Evolutionary conservation across 352 stramenopile genomes (phyloP).

Genomic region (Globisporangium perplexum): DNA sequence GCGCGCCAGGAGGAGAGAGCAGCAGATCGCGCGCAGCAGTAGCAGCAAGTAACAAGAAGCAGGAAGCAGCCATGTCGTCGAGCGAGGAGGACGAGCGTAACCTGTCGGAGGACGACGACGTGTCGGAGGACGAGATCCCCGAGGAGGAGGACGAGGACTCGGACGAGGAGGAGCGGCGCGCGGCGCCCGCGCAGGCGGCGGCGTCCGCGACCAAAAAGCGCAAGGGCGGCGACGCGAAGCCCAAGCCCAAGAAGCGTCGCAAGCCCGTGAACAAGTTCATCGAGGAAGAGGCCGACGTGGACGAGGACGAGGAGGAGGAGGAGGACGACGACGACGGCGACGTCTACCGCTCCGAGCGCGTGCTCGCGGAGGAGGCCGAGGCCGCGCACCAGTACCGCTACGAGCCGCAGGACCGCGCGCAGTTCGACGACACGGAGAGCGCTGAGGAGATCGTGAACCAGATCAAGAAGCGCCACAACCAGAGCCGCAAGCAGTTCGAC

Average conservation of each 20-base stretch:
- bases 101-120: slow-evolving; percentile 45
- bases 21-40: no score
- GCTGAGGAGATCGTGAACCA: slow-evolving; percentile 83
- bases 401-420: slow-evolving; percentile 63
- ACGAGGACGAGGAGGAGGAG: slow-evolving; percentile 84
- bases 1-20: no score
- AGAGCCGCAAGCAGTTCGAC: slow-evolving; percentile 80
- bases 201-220: slow-evolving; percentile 47
- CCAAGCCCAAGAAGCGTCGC: slow-evolving; percentile 81
- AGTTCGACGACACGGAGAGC: slow-evolving; percentile 76
- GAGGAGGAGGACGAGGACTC: slow-evolving; percentile 51
- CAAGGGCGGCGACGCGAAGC: slow-evolving; percentile 54
- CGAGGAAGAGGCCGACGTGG: slow-evolving; percentile 83
- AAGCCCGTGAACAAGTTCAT: slow-evolving; percentile 88
- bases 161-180: slow-evolving; percentile 40
- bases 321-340: slow-evolving; percentile 78
- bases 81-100: slow-evolving; percentile 86
- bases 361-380: slow-evolving; percentile 74
- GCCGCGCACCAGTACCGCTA: slow-evolving; percentile 60
- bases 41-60: background rate
- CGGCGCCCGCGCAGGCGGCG: slow-evolving; percentile 14
- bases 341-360: slow-evolving; percentile 73
- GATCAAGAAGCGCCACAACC: slow-evolving; percentile 87
- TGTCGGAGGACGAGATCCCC: slow-evolving; percentile 30
- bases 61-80: slow-evolving; percentile 62